Conservation (phyloP, 1,284 basidiomycete species). For the Phellopilus nigrolimitatus region DNA sequence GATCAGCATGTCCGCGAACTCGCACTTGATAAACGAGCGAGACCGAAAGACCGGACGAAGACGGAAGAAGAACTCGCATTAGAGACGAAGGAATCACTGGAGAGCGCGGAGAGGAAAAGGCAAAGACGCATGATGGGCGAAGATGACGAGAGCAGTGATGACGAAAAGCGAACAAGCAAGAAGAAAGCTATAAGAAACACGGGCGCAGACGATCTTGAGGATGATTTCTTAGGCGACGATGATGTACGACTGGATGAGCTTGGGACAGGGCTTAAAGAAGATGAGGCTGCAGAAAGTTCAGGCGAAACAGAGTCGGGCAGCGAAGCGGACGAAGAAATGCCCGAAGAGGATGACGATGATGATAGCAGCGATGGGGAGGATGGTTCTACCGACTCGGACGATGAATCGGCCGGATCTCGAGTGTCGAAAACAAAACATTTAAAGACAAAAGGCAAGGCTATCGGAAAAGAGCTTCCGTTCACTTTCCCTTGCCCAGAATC, state of each 20-base stretch:
- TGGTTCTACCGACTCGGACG: constrained; percentile 31
- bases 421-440: constrained; percentile 19
- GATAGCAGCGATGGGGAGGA: constrained; percentile 28
- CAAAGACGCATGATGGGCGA: constrained; percentile 86
- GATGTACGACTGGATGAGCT: constrained; percentile 39
- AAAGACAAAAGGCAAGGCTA: constrained; percentile 22
- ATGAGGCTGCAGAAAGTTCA: constrained; percentile 23
- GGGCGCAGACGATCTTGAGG: constrained; percentile 86
- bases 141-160: constrained; percentile 56
- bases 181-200: constrained; percentile 41
- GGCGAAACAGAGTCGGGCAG: constrained; percentile 29
- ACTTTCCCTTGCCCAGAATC: constrained; percentile 87
- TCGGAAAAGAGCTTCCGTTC: constrained; percentile 71
- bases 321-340: constrained; percentile 29
- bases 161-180: constrained; percentile 39
- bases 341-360: constrained; percentile 32
- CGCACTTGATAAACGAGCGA: constrained; percentile 89
- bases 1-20: constrained; percentile 91
- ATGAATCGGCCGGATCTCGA: constrained; percentile 22
- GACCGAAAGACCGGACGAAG: constrained; percentile 94
- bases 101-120: constrained; percentile 81
- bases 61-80: constrained; percentile 92
- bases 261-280: constrained; percentile 46
- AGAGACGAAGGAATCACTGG: constrained; percentile 84
- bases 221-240: constrained; percentile 72